A percentile compares a stretch with the other conserved stretches of the same genome.
phyloP scores from a whole-genome alignment of 768 basidiomycete species.

The Russula lepida region DNA sequence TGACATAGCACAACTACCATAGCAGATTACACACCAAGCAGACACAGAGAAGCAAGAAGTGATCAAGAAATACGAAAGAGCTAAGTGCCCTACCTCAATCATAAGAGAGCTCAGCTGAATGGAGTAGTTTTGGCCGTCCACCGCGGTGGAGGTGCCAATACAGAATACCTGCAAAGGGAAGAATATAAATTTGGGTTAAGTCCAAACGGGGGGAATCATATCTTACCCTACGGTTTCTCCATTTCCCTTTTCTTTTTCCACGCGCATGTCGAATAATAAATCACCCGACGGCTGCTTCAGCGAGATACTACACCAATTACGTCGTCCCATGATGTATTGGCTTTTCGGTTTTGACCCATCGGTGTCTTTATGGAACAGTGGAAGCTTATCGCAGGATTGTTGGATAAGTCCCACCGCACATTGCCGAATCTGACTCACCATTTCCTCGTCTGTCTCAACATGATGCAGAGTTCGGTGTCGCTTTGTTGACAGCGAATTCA shows the following conservation, averaged over 20 bases:
- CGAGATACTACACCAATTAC: constrained; percentile 78
- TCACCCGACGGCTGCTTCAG: constrained; percentile 53
- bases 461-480: constrained; percentile 52
- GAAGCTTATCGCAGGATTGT: constrained; percentile 40
- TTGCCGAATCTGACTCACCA: constrained; percentile 38
- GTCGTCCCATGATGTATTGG: constrained; percentile 75
- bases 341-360: constrained; percentile 66
- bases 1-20: neutral
- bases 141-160: constrained; percentile 27
- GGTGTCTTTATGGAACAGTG: constrained; percentile 69
- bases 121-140: constrained; percentile 21
- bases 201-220: neutral
- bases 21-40: neutral
- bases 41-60: neutral
- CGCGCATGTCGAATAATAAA: constrained; percentile 72
- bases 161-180: constrained; percentile 21
- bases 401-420: neutral
- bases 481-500: constrained; percentile 68
- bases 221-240: constrained; percentile 76
- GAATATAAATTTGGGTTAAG: neutral
- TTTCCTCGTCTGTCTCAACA: constrained; percentile 76
- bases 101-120: neutral
- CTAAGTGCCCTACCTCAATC: neutral
- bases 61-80: neutral
- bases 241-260: constrained; percentile 76